Evolutionary conservation across 345 rosid genomes (phyloP), one percentile per base, ranked within the genome.

Genomic region (Corymbia maculata): DNA sequence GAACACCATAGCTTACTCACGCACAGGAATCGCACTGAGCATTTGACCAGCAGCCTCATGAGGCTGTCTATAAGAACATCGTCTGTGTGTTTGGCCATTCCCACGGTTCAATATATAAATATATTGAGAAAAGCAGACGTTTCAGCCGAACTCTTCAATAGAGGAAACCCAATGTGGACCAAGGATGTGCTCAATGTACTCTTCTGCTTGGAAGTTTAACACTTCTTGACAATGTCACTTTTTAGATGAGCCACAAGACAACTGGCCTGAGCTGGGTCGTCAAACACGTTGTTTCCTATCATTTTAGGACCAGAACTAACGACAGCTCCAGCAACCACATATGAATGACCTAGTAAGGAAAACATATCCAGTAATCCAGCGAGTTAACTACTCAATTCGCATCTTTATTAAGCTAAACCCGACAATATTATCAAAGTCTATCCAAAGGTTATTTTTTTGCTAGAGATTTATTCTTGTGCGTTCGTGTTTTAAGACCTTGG

Each of bases 1-100:
- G 45, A 32, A 68, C 5, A 13, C 3, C 22, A 68, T 1, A 12
- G 0, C 80, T 0, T 16, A 68, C 45, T 16, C 22, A 32, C 0
- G 0, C 79, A 16, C 24, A 3, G 2, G 80, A 68, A 68, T 16
- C 45, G 6, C 45, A 68, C 0, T 45, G 2, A 68, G 13, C 24
- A 32, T 0, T 68, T 68, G 80, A 68, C 45, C 24, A 2, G 80
- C 45, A 32, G 0, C 45, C 80, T 68, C 42, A 45, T 16, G 45
- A 16, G 79, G 80, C 32, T 32, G 80, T 2, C 22, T 32, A 32
- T 0, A 68, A 68, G 6, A 68, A 68, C 80, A 68, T 68, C 79
- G 30, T 32, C 22, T 0, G 45, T 36, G 79, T 15, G 0, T 32
- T 8, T 4, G 59, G 59, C 59, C 59, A 21, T 8, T 36, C n/a